Conservation (phyloP, 108 stramenopile species). For the Chaetoceros muelleri region DNA sequence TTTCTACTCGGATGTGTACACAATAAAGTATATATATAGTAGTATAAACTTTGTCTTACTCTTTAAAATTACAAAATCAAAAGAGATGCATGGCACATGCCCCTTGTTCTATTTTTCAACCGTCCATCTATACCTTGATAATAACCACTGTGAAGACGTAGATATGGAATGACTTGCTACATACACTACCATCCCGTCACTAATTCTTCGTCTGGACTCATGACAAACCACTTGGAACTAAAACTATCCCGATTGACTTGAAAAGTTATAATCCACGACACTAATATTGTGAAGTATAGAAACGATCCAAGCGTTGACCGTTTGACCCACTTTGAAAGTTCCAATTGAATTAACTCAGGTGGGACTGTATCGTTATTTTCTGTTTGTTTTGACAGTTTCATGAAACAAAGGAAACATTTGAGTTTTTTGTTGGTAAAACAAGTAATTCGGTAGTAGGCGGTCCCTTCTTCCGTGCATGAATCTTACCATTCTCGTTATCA, state of each 20-base stretch:
- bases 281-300: conserved; percentile 32
- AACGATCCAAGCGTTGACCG: conserved; percentile 40
- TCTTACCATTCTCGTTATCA: conserved; percentile 1
- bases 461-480: too few species aligned
- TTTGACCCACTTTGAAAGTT: conserved; percentile 47
- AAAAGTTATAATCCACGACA: conserved; percentile 57
- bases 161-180: conserved; percentile 3
- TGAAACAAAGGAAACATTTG: neutral
- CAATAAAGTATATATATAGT: too few species aligned
- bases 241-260: conserved; percentile 49
- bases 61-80: too few species aligned
- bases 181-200: conserved; percentile 46
- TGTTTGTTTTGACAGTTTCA: neutral
- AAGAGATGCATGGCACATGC: too few species aligned
- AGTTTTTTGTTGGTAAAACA: too few species aligned
- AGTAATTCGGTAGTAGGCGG: too few species aligned
- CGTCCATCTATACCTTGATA: too few species aligned
- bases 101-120: too few species aligned
- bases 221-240: conserved; percentile 44
- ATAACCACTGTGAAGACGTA: too few species aligned
- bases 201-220: conserved; percentile 33
- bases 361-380: neutral
- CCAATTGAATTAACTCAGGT: conserved; percentile 3
- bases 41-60: too few species aligned
- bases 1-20: too few species aligned